Conservation (phyloP, 2,329 filamentous ascomycete species). For the Pseudogymnoascus sp. region DNA sequence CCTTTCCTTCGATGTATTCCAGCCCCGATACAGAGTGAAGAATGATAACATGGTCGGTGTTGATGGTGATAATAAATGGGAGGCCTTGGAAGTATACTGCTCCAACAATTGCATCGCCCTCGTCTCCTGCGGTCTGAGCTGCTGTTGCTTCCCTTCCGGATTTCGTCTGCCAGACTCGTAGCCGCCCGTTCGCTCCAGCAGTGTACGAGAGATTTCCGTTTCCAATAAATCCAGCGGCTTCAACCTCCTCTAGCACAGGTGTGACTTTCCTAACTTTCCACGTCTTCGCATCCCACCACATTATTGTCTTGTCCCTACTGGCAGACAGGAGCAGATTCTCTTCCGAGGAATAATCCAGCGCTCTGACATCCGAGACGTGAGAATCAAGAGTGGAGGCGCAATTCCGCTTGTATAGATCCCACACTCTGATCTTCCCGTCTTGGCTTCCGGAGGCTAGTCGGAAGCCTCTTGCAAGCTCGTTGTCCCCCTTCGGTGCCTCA, state of each 20-base stretch:
- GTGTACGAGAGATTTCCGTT: slow-evolving; percentile 68
- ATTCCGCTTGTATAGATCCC: slow-evolving; percentile 80
- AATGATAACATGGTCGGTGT: slow-evolving; percentile 81
- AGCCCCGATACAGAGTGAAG: slow-evolving; percentile 54
- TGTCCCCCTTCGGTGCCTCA: slow-evolving; percentile 32
- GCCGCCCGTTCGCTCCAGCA: slow-evolving; percentile 71
- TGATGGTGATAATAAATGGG: slow-evolving; percentile 69
- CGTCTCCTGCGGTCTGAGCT: slow-evolving; percentile 55
- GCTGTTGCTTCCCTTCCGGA: slow-evolving; percentile 71
- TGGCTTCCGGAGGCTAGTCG: slow-evolving; percentile 85
- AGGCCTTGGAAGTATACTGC: slow-evolving; percentile 58
- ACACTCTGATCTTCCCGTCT: slow-evolving; percentile 85
- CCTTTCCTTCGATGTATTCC: slow-evolving; percentile 29
- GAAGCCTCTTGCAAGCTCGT: slow-evolving; percentile 52
- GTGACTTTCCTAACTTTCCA: slow-evolving; percentile 79
- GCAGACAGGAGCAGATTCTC: slow-evolving; percentile 73
- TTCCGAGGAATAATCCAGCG: slow-evolving; percentile 68
- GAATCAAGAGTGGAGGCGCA: slow-evolving; percentile 74
- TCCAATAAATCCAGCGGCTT: slow-evolving; percentile 71
- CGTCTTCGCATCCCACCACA: slow-evolving; percentile 77
- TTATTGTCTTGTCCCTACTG: slow-evolving; percentile 87
- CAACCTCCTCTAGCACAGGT: slow-evolving; percentile 76
- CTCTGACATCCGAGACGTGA: slow-evolving; percentile 90
- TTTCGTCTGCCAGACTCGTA: slow-evolving; percentile 77
- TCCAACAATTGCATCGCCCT: slow-evolving; percentile 61